These are phyloP conservation scores for Mitosporidium daphniae DNA, from an alignment of 371 early-diverging fungal genomes.

Conservation along the genomic window DNA sequence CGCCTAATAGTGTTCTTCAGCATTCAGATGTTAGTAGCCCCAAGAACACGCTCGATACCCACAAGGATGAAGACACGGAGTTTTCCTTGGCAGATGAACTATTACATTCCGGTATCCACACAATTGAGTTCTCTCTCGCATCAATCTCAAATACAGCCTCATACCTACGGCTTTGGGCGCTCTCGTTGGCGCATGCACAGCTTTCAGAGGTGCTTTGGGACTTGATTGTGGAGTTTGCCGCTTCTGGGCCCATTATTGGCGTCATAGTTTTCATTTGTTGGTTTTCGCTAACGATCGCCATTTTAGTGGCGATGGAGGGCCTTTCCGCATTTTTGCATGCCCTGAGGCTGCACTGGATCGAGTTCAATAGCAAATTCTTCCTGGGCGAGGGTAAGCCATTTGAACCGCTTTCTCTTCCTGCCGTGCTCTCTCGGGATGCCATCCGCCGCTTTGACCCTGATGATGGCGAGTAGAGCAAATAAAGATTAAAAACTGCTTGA, in stretches of 20 bases:
- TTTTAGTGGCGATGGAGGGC: conserved; percentile 87
- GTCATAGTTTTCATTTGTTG: conserved; percentile 31
- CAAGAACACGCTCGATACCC: conserved; percentile 1
- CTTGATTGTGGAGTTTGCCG: conserved; percentile 38
- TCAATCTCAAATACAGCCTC: conserved; percentile 96
- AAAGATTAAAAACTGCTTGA: too few species aligned
- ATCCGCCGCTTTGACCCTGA: too few species aligned
- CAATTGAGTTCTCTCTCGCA: conserved; percentile 90
- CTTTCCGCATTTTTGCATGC: conserved; percentile 91
- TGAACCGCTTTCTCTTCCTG: conserved; percentile 49
- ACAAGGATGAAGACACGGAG: conserved; percentile 2
- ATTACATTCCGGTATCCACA: conserved; percentile 73
- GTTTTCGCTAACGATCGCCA: conserved; percentile 38
- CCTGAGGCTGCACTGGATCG: conserved; percentile 96
- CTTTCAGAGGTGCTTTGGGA: conserved; percentile 84
- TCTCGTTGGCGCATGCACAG: conserved; percentile 94
- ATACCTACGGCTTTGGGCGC: conserved; percentile 96
- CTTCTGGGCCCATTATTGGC: conserved; percentile 15
- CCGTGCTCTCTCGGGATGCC: too few species aligned
- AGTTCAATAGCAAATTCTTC: conserved; percentile 95
- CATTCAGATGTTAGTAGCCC: not conserved
- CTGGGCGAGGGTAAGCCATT: conserved; percentile 38
- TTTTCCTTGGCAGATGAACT: conserved; percentile 7
- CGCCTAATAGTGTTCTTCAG: too few species aligned
- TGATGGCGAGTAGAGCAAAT: too few species aligned